phyloP scores from a whole-genome alignment of 176 grass and related monocot species.

The Avena atlantica region DNA sequence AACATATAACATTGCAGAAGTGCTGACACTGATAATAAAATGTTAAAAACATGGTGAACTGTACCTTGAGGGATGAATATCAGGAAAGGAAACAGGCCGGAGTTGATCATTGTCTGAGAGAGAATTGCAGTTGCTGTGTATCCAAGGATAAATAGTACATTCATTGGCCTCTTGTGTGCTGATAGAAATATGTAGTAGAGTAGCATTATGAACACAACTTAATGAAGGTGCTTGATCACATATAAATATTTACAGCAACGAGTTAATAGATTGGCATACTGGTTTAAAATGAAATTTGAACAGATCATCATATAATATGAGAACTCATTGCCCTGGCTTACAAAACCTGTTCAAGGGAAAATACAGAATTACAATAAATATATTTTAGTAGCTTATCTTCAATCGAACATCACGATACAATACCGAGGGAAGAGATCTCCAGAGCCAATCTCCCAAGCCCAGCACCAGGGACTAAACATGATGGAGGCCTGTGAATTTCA shows the following conservation, averaged over 20 bases:
- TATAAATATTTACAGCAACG: constrained; percentile 39
- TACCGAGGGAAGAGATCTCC: constrained; percentile 95
- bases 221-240: not conserved
- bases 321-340: constrained; percentile 98
- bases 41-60: not conserved
- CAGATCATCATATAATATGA: constrained; percentile 99
- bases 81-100: constrained; percentile 89
- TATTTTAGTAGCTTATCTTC: constrained; percentile 2
- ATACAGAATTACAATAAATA: constrained; percentile 41
- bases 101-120: constrained; percentile 92
- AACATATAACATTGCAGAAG: constrained; percentile 8
- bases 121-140: constrained; percentile 98
- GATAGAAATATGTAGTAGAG: constrained; percentile 35
- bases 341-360: constrained; percentile 69
- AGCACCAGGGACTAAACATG: constrained; percentile 97
- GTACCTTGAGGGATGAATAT: constrained; percentile 96
- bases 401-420: constrained; percentile 15
- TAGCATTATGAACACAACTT: constrained; percentile 31
- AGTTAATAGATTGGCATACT: constrained; percentile 62
- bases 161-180: constrained; percentile 79
- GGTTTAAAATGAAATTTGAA: constrained; percentile 97
- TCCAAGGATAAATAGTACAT: constrained; percentile 99
- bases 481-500: constrained; percentile 73
- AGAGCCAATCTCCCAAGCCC: constrained; percentile 92
- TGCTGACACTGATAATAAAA: constrained; percentile 48